Conservation (phyloP, 306 rosid species). For the Aeschynomene evenia region DNA sequence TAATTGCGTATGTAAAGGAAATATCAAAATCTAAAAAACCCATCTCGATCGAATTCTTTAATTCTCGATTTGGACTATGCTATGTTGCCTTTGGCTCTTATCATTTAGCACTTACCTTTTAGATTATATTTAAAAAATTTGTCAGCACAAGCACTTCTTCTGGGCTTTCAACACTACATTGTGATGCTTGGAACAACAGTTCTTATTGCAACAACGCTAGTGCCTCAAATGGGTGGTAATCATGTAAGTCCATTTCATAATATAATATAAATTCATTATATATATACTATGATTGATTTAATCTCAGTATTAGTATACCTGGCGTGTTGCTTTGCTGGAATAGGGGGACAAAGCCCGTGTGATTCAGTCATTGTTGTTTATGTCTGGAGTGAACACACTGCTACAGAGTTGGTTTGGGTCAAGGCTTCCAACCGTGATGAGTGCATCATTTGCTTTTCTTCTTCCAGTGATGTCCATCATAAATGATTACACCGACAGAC, state of each 20-base stretch:
- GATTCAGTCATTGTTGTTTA: slow-evolving; percentile 77
- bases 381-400: slow-evolving; percentile 82
- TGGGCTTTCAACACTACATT: slow-evolving; percentile 92
- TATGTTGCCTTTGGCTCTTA: background rate
- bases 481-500: slow-evolving; percentile 50
- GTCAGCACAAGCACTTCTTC: slow-evolving; percentile 65
- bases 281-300: background rate
- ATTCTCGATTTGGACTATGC: background rate
- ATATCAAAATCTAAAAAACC: background rate
- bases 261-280: background rate
- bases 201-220: slow-evolving; percentile 63
- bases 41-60: too few species aligned
- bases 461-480: slow-evolving; percentile 75
- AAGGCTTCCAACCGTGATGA: slow-evolving; percentile 91
- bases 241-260: slow-evolving; percentile 51
- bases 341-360: slow-evolving; percentile 94
- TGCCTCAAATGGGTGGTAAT: slow-evolving; percentile 87
- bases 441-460: slow-evolving; percentile 63
- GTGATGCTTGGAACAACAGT: slow-evolving; percentile 97
- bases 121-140: background rate
- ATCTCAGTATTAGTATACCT: background rate
- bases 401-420: slow-evolving; percentile 77
- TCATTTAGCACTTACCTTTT: background rate
- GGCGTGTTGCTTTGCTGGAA: slow-evolving; percentile 9
- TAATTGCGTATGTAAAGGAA: background rate